Evolutionary conservation across 371 early-diverging fungal genomes (phyloP), one percentile per base, ranked within the genome.

Genomic region (Dichotomocladium elegans): DNA sequence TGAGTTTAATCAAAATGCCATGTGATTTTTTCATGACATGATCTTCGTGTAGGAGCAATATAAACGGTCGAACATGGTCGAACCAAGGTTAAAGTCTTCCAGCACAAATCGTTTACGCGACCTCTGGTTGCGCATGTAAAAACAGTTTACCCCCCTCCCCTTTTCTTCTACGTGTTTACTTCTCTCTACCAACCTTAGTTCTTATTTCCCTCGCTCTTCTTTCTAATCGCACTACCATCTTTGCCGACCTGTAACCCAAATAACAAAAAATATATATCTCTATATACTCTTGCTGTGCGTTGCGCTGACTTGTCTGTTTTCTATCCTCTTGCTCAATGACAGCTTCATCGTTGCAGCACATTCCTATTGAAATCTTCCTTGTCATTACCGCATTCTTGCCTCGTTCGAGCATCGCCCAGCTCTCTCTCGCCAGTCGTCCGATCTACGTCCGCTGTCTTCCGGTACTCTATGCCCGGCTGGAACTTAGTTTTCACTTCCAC

Each of bases 371-470:
- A 45, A 26, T 73, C 21, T 26, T 67, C n/a, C 45, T 58, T 29
- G 15, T 41, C 8, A 55, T 73, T 10, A 34, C 56, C 10, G 35
- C 40, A 2, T 19, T 52, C 21, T 55, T 72, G 43, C 50, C 70
- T 3, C 57, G 55, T 30, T 47, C 59, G 21, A 55, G 53, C 19
- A 31, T 73, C 12, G 55, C 61, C 15, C 57, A 57, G 14, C 53
- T 77, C 7, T 77, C 71, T 46, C 53, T 60, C 17, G 64, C 60
- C 12, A 57, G 59, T 37, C 61, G 49, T 7, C 31, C 19, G 17
- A 52, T 60, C 14, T 67, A 68, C 47, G 56, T 62, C 29, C 24
- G 53, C 9, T 64, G 67, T 51, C 28, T 71, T 28, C 77, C 77
- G 8, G 24, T 30, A 7, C 55, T 77, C 3, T 77, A 77, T 55